Evolutionary conservation across 768 basidiomycete genomes (phyloP).

Genomic region (Hygrophoropsis aurantiaca): DNA sequence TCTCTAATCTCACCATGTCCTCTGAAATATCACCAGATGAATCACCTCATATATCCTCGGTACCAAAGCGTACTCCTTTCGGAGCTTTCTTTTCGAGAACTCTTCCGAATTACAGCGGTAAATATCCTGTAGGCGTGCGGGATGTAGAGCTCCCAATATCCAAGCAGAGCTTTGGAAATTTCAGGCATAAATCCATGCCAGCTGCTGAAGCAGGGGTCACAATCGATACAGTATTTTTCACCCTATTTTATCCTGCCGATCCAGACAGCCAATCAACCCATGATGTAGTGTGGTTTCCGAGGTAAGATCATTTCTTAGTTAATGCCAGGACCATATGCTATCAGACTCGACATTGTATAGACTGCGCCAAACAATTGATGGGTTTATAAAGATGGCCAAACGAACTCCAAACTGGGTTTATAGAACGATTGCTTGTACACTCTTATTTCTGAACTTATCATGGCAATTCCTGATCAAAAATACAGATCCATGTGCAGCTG

Average conservation of each 20-base stretch:
- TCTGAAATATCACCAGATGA: background rate
- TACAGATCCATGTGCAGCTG: constrained; percentile 21
- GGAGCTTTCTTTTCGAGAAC: constrained; percentile 23
- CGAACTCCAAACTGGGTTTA: constrained; percentile 27
- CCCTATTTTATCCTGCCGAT: constrained; percentile 32
- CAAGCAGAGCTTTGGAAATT: constrained; percentile 22
- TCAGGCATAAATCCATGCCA: constrained; percentile 22
- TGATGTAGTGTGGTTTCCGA: constrained; percentile 26
- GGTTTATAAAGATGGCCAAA: constrained; percentile 31
- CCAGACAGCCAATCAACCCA: background rate
- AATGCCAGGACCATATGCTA: background rate
- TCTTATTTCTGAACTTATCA: background rate
- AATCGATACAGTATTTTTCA: constrained; percentile 30
- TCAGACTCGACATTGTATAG: constrained; percentile 6
- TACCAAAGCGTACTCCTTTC: constrained; percentile 7
- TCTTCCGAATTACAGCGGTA: constrained; percentile 29
- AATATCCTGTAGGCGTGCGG: constrained; percentile 28
- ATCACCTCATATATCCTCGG: background rate
- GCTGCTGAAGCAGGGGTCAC: constrained; percentile 23
- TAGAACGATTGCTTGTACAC: constrained; percentile 22
- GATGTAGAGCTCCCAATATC: constrained; percentile 31
- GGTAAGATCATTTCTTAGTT: constrained; percentile 10
- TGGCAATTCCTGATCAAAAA: background rate
- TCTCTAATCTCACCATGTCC: background rate
- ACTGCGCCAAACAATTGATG: constrained; percentile 30